Evolutionary conservation across 371 early-diverging fungal species (phyloP), one percentile per base, ranked within the genome.

Genomic region (Lichtheimia ornata): DNA sequence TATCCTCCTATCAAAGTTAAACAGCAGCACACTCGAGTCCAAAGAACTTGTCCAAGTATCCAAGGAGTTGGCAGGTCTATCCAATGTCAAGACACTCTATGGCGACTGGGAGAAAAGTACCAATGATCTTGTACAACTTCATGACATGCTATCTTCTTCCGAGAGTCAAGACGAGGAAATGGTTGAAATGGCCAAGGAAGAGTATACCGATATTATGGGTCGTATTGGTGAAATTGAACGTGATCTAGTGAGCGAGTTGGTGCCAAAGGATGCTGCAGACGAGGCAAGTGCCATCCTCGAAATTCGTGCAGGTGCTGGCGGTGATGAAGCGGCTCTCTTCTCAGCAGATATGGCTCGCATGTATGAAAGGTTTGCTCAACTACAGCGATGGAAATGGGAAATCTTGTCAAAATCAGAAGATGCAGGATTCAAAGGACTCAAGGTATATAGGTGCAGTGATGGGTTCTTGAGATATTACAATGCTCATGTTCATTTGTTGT

Each of bases 311-410:
- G 88, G 88, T 53, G 89, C 94, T 4, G 94, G 94, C 14, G 94
- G 94, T 4, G 89, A 90, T 74, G 94, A 94, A 64, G 93, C 94
- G 0, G 84, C 91, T 5, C 63, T 94, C 57, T 94, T 94, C 68
- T 82, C 87, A 0, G 84, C 79, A 1, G 92, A 94, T 40, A 69
- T 94, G 59, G 61, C 87, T 30, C 69, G 77, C 17, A 93, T 94
- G 94, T 94, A 94, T 67, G 86, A 92, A 60, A 69, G 85, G 1
- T 91, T 84, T 67, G 75, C 89, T 17, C 82, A 83, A 56, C 50
- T 77, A 15, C 69, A 82, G 30, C 71, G 84, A 20, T 94, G 94
- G 93, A 87, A 82, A 57, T 88, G 87, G 76, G 87, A 88, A 50
- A 62, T 74, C 4, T 66, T 91, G 25, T 66, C 86, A 1, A 65